phyloP scores from a whole-genome alignment of 176 grass and related monocot species.

The Cenchrus americanus region DNA sequence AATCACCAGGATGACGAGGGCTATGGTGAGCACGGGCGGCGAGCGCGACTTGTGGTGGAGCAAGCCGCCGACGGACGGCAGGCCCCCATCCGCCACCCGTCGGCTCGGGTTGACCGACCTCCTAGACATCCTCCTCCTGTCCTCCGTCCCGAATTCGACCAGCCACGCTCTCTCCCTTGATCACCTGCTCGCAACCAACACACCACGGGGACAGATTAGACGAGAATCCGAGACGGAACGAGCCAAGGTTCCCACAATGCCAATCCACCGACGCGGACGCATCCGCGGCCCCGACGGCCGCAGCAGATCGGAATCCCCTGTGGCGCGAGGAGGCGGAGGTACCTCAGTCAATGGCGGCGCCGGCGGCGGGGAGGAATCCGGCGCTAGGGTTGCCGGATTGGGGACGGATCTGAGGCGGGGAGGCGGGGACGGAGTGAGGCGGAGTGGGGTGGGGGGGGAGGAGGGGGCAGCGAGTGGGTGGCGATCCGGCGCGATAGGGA shows the following conservation, averaged over 20 bases:
- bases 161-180: neutral
- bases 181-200: conserved; percentile 27
- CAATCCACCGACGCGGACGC: neutral
- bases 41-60: conserved; percentile 78
- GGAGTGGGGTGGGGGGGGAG: neutral
- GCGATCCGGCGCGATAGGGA: conserved; percentile 63
- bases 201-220: neutral
- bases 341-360: conserved; percentile 34
- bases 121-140: conserved; percentile 65
- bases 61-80: conserved; percentile 63
- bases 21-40: conserved; percentile 74
- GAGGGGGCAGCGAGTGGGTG: conserved; percentile 39
- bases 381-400: conserved; percentile 39
- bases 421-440: neutral
- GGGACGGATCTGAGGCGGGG: conserved; percentile 38
- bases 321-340: neutral
- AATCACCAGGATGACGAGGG: conserved; percentile 70
- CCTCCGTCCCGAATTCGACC: conserved; percentile 2
- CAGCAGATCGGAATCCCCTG: neutral
- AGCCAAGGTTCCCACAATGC: neutral
- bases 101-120: conserved; percentile 82
- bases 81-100: conserved; percentile 55
- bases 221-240: neutral
- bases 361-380: conserved; percentile 14
- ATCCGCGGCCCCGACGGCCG: neutral